Evolutionary conservation across 2,329 filamentous ascomycete species (phyloP).

Genomic region (Falciphora oryzae): DNA sequence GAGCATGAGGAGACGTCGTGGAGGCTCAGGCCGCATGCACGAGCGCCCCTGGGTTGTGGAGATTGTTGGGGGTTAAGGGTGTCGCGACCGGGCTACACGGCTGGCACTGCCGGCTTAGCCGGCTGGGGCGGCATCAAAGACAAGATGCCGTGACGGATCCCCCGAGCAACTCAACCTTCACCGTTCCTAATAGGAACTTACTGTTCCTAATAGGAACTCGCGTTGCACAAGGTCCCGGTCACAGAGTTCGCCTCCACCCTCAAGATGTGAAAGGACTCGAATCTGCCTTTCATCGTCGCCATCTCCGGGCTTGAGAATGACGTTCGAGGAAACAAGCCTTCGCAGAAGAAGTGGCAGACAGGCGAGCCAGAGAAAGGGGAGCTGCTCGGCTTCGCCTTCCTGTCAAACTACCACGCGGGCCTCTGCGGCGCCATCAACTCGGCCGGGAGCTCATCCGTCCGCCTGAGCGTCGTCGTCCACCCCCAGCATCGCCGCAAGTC

Average conservation of each 20-base stretch:
- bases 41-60: too few relatives aligned
- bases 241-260: conserved; percentile 27
- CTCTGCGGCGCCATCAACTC: conserved; percentile 29
- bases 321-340: conserved; percentile 16
- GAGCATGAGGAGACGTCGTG: too few relatives aligned
- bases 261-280: conserved; percentile 22
- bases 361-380: conserved; percentile 9
- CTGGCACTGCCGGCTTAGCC: too few relatives aligned
- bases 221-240: conserved; percentile 17
- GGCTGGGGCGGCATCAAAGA: too few relatives aligned
- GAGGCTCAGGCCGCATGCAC: too few relatives aligned
- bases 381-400: conserved; percentile 34
- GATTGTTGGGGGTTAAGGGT: too few relatives aligned
- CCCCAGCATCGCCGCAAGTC: conserved; percentile 48
- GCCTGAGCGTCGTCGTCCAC: conserved; percentile 59
- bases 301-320: conserved; percentile 22
- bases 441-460: conserved; percentile 49
- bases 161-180: too few relatives aligned
- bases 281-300: conserved; percentile 46
- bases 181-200: too few relatives aligned
- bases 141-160: too few relatives aligned
- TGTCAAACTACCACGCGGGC: conserved; percentile 46
- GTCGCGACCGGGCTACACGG: too few relatives aligned
- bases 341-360: conserved; percentile 17
- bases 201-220: too few relatives aligned